phyloP scores from a whole-genome alignment of 2,329 filamentous ascomycete genomes.

The Hysterium pulicare region DNA sequence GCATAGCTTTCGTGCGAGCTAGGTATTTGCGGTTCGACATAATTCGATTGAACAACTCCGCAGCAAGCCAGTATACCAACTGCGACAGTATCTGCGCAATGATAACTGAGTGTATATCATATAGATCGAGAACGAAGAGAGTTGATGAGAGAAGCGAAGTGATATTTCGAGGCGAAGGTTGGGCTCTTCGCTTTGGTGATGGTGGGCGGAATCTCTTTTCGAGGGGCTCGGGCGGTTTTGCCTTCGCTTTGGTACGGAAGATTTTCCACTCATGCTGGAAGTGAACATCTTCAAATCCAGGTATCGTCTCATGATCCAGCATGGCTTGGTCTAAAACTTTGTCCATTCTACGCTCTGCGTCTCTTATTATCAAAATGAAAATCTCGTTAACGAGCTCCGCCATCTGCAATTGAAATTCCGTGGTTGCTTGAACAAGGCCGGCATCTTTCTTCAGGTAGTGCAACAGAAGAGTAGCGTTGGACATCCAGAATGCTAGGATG shows the following conservation, averaged over 20 bases:
- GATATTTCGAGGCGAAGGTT: conserved; percentile 89
- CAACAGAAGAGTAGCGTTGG: conserved; percentile 89
- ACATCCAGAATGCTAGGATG: conserved; percentile 97
- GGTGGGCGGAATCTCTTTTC: conserved; percentile 91
- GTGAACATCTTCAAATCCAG: conserved; percentile 91
- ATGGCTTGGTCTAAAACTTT: conserved; percentile 91
- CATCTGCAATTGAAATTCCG: conserved; percentile 87
- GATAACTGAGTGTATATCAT: conserved; percentile 97
- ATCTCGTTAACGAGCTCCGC: conserved; percentile 97
- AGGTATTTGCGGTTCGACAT: conserved; percentile 96
- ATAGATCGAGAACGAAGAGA: conserved; percentile 94
- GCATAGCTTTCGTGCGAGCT: conserved; percentile 96
- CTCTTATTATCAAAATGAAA: conserved; percentile 93
- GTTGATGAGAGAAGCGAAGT: conserved; percentile 94
- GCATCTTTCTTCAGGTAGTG: conserved; percentile 96
- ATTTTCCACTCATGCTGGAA: conserved; percentile 99
- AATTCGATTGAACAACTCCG: conserved; percentile 95
- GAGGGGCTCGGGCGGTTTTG: conserved; percentile 77
- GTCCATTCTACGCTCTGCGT: conserved; percentile 92
- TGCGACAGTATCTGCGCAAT: conserved; percentile 88
- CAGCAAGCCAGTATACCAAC: conserved; percentile 91
- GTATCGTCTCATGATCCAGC: conserved; percentile 97
- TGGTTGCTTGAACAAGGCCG: conserved; percentile 74
- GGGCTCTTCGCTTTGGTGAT: conserved; percentile 87
- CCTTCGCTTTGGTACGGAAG: conserved; percentile 85